Evolutionary conservation across 1,284 basidiomycete species (phyloP).

Genomic region (Ceratobasidium sp.): DNA sequence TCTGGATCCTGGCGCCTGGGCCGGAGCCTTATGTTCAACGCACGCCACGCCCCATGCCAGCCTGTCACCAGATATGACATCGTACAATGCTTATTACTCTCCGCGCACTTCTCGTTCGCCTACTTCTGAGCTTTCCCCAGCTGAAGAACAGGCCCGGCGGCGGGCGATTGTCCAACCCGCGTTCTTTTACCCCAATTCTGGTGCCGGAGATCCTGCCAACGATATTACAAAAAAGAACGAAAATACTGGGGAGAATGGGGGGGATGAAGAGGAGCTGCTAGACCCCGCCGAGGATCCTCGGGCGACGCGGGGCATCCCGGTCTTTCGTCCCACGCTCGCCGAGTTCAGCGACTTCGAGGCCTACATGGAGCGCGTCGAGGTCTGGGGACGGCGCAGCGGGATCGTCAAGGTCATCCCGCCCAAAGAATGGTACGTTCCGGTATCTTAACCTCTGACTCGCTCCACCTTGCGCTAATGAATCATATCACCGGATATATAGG

Average conservation of each 20-base stretch:
- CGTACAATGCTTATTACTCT: not conserved
- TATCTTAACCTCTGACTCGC: not conserved
- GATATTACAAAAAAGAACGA: slow-evolving; percentile 56
- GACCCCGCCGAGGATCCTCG: slow-evolving; percentile 85
- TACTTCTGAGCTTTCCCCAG: slow-evolving; percentile 33
- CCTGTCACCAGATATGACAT: not conserved
- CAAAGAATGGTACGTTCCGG: slow-evolving; percentile 80
- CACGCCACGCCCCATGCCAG: slow-evolving; percentile 7
- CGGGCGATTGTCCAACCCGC: slow-evolving; percentile 71
- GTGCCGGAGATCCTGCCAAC: slow-evolving; percentile 50
- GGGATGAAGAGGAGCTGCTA: slow-evolving; percentile 65
- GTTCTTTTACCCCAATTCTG: slow-evolving; percentile 76
- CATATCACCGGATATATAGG: slow-evolving; percentile 62
- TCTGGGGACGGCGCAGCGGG: slow-evolving; percentile 88
- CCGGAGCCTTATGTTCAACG: too few species aligned
- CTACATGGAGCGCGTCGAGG: slow-evolving; percentile 86
- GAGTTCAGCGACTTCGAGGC: slow-evolving; percentile 90
- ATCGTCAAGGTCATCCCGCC: slow-evolving; percentile 96
- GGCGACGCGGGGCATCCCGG: slow-evolving; percentile 90
- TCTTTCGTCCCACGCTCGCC: slow-evolving; percentile 91
- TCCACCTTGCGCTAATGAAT: slow-evolving; percentile 18
- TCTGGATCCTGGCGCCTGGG: too few species aligned
- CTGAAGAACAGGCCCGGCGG: slow-evolving; percentile 29
- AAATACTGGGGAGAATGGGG: slow-evolving; percentile 63
- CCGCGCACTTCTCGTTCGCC: slow-evolving; percentile 19